phyloP scores from a whole-genome alignment of 495 filamentous ascomycete genomes.

The Penicillium steckii region DNA sequence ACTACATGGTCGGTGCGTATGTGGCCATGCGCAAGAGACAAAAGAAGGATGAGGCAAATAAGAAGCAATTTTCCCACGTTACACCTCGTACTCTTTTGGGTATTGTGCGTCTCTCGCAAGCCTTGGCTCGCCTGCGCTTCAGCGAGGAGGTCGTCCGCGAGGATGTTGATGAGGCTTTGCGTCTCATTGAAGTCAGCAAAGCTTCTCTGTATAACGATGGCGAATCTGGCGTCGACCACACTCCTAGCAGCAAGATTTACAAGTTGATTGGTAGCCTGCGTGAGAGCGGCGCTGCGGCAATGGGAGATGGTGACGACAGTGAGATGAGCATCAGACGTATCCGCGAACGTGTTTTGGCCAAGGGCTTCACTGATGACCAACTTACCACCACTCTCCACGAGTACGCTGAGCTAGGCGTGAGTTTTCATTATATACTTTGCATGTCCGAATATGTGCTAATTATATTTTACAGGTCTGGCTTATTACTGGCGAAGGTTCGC shows the following conservation, averaged over 20 bases:
- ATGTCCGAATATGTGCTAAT: conserved; percentile 14
- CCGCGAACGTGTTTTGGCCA: conserved; percentile 84
- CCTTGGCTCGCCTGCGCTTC: conserved; percentile 91
- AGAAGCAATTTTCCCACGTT: conserved; percentile 88
- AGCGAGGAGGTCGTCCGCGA: conserved; percentile 77
- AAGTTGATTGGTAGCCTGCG: conserved; percentile 83
- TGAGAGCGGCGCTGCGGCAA: conserved; percentile 76
- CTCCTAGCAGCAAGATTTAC: conserved; percentile 86
- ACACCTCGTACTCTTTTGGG: conserved; percentile 91
- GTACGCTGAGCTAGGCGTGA: conserved; percentile 84
- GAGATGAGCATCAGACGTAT: conserved; percentile 86
- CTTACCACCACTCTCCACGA: conserved; percentile 82
- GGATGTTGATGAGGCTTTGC: conserved; percentile 92
- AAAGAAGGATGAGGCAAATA: conserved; percentile 81
- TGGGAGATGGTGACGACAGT: conserved; percentile 65
- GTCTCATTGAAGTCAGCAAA: conserved; percentile 89
- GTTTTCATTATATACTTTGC: conserved; percentile 34
- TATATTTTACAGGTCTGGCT: conserved; percentile 76
- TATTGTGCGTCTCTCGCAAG: conserved; percentile 89
- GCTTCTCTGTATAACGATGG: conserved; percentile 74
- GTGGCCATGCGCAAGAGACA: conserved; percentile 87
- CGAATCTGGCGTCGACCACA: conserved; percentile 62
- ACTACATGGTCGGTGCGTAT: conserved; percentile 96
- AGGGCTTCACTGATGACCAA: conserved; percentile 95
- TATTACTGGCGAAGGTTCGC: conserved; percentile 79